Conservation (phyloP, 2,329 filamentous ascomycete genomes). For the Fusarium torreyae region DNA sequence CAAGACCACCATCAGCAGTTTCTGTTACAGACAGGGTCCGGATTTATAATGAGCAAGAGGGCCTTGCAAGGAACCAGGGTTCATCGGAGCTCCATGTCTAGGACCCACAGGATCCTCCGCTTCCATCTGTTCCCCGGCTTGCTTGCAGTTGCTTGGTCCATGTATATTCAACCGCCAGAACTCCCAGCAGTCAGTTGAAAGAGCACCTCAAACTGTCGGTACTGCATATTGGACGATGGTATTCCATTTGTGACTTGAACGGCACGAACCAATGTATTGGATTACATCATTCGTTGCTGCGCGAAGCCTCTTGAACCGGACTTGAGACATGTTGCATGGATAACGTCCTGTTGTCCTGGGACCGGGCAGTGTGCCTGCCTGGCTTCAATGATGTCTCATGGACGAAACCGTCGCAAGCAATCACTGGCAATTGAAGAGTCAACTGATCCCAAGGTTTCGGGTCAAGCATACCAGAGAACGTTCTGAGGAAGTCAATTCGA, state of each 20-base stretch:
- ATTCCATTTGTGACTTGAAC: neutral
- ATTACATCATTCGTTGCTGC: neutral
- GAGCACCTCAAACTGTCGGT: constrained; percentile 1
- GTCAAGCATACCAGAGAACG: constrained; percentile 27
- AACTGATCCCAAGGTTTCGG: constrained; percentile 21
- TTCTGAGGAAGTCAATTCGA: constrained; percentile 35
- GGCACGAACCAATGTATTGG: neutral
- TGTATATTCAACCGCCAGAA: neutral
- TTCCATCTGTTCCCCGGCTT: constrained; percentile 47
- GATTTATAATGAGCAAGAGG: constrained; percentile 22
- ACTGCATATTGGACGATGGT: neutral
- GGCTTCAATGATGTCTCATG: constrained; percentile 19
- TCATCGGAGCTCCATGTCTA: constrained; percentile 32
- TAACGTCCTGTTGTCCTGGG: neutral
- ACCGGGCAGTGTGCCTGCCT: constrained; percentile 11
- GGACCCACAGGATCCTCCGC: constrained; percentile 45
- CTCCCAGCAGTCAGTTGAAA: neutral
- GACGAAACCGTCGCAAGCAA: constrained; percentile 19
- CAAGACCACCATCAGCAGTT: constrained; percentile 16
- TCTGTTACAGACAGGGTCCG: constrained; percentile 28
- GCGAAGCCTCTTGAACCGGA: neutral
- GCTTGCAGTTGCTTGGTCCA: constrained; percentile 41
- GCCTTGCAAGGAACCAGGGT: constrained; percentile 25
- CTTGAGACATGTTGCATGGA: constrained; percentile 3
- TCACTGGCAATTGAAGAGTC: constrained; percentile 16